Conservation (phyloP, 1,139 yeast species). For the Yamadazyma oceani region DNA sequence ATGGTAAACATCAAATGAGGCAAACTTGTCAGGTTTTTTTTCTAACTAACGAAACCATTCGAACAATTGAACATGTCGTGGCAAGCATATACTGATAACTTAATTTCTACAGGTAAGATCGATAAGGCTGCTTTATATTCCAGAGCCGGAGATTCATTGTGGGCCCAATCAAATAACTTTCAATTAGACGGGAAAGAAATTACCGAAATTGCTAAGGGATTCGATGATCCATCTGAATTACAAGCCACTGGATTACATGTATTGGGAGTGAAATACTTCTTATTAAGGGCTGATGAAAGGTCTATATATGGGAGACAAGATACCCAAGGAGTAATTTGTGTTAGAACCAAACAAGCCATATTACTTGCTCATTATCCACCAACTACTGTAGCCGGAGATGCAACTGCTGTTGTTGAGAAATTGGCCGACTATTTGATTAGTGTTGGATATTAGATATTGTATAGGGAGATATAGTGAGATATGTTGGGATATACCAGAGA, state of each 20-base stretch:
- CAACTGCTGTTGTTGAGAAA: conserved; percentile 90
- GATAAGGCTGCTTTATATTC: conserved; percentile 94
- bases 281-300: conserved; percentile 87
- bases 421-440: conserved; percentile 91
- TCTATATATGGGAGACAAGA: conserved; percentile 91
- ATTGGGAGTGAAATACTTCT: conserved; percentile 82
- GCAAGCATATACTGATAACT: conserved; percentile 92
- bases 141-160: conserved; percentile 88
- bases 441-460: conserved; percentile 61
- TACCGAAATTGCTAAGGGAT: conserved; percentile 72
- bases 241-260: conserved; percentile 86
- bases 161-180: conserved; percentile 85
- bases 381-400: conserved; percentile 91
- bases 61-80: conserved; percentile 31
- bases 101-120: conserved; percentile 79
- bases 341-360: conserved; percentile 91
- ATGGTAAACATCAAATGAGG: neutral
- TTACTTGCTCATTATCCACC: conserved; percentile 93
- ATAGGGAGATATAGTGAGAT: neutral
- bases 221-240: conserved; percentile 71
- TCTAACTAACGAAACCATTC: neutral
- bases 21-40: neutral
- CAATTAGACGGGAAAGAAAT: conserved; percentile 72
- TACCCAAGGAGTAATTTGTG: conserved; percentile 85
- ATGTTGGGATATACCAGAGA: neutral